Percentiles rank a stretch among this genome's conserved stretches.
Evolutionary conservation across 2,329 filamentous ascomycete genomes (phyloP).

Genomic region (Scedosporium aurantiacum): DNA sequence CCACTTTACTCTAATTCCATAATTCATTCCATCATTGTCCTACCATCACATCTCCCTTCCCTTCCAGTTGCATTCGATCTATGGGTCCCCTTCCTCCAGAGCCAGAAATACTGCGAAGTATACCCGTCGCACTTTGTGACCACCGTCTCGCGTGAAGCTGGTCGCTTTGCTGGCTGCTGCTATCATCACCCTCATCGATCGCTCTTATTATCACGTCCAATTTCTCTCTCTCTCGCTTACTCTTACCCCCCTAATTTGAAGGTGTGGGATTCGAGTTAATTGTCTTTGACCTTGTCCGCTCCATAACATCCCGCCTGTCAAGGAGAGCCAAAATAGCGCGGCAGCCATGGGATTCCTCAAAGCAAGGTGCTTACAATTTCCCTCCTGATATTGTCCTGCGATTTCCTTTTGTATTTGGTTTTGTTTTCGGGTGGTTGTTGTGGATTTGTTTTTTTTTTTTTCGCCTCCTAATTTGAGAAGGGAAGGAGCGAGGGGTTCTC

Average conservation of each 20-base stretch:
- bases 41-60: background rate
- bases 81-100: no score
- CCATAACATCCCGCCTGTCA: background rate
- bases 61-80: background rate
- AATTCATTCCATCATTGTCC: background rate
- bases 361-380: constrained; percentile 5
- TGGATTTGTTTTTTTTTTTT: constrained; percentile 5
- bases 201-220: background rate
- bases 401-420: constrained; percentile 5
- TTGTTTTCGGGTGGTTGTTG: constrained; percentile 6
- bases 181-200: background rate
- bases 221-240: background rate
- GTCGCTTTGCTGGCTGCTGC: background rate
- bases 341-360: constrained; percentile 2
- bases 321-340: background rate
- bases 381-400: background rate
- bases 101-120: background rate
- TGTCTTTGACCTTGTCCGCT: background rate
- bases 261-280: background rate
- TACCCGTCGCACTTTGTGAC: background rate
- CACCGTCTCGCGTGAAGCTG: background rate
- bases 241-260: background rate
- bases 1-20: background rate
- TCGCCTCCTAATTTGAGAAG: background rate
- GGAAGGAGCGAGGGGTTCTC: background rate